Base-by-base conservation (phyloP, 352 stramenopile genomes). In the Phytophthora constricta region DNA sequence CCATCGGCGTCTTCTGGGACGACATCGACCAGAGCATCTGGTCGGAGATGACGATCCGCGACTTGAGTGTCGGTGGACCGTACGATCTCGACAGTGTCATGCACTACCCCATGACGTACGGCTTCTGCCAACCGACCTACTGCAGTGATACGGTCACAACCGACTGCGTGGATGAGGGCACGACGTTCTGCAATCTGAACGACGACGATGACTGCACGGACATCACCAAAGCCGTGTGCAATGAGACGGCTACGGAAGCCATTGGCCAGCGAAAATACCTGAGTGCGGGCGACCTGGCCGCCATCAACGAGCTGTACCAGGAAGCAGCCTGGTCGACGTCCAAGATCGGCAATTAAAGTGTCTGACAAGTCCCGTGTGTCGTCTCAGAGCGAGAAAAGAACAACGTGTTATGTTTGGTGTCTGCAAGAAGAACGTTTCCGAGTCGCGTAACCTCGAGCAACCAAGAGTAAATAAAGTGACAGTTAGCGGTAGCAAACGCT, bases 51-150 rank as follows among this genome's bases (percentile, higher is more conserved):
- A 89, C 76, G 27, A 74, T 88, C 50, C 85, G 81, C 37, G 84
- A 90, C 62, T 54, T 82, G 47, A 90, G 76, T 52, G 79, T 91
- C 17, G 85, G 85, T 31, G 85, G 82, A 23, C 71, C 68, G 2
- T 94, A 94, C 77, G 84, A 94, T 43, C 50, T 79, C 2, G 72
- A 87, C 54, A 90, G 79, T 61, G 62, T 94, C 67, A 94, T 92
- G 86, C 86, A 94, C 71, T 94, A 94, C 68, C 84, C 86, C 5
- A 81, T 84, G 65, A 65, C 71, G 19, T 92, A 92, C 68, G 86
- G 84, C 49, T 90, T 94, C 56, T 94, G 86, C 70, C 90, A 84
- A 62, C 84, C 78, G 0, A 78, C 60, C 22, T 77, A 77, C 55
- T 91, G 83, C 67, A 77, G 68, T 28, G 64, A 52, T 7, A 79